Evolutionary conservation across 257 asterid genomes (phyloP).

Genomic region (Solanum bulbocastanum): DNA sequence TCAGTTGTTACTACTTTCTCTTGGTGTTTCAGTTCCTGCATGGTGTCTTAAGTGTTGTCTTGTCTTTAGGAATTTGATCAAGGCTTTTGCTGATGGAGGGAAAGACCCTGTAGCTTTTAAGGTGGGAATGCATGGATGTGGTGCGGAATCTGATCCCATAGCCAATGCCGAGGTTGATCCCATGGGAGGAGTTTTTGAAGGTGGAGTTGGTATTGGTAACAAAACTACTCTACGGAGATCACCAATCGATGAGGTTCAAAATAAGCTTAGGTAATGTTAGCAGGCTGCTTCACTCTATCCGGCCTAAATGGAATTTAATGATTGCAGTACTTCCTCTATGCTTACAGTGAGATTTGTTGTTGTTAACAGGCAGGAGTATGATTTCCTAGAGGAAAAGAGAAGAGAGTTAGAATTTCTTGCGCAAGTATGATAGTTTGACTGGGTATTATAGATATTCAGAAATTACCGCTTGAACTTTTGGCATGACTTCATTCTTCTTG

Average conservation of each 20-base stretch:
- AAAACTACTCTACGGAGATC: constrained; percentile 52
- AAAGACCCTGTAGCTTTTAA: constrained; percentile 26
- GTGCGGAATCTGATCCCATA: constrained; percentile 51
- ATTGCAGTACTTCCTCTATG: neutral
- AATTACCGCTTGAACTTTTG: constrained; percentile 7
- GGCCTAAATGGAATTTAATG: neutral
- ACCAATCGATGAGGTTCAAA: constrained; percentile 67
- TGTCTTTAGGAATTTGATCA: constrained; percentile 21
- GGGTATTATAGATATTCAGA: constrained; percentile 5
- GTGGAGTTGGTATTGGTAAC: constrained; percentile 58
- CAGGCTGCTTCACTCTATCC: constrained; percentile 13
- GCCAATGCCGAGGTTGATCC: constrained; percentile 89
- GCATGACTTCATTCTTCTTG: constrained; percentile 9
- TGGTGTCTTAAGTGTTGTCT: neutral
- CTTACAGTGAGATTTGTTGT: constrained; percentile 9
- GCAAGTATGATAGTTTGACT: constrained; percentile 44
- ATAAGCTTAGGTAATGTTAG: constrained; percentile 63
- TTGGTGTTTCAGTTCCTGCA: neutral
- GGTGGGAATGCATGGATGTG: constrained; percentile 69
- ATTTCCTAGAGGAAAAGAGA: constrained; percentile 60
- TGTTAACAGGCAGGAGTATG: constrained; percentile 70
- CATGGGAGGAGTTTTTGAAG: constrained; percentile 86
- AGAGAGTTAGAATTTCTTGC: constrained; percentile 82
- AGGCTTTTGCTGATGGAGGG: constrained; percentile 32
- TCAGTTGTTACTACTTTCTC: neutral